These are phyloP conservation scores for Triticum turgidum DNA, from an alignment of 176 grass and related monocot species.

Conservation along the genomic window DNA sequence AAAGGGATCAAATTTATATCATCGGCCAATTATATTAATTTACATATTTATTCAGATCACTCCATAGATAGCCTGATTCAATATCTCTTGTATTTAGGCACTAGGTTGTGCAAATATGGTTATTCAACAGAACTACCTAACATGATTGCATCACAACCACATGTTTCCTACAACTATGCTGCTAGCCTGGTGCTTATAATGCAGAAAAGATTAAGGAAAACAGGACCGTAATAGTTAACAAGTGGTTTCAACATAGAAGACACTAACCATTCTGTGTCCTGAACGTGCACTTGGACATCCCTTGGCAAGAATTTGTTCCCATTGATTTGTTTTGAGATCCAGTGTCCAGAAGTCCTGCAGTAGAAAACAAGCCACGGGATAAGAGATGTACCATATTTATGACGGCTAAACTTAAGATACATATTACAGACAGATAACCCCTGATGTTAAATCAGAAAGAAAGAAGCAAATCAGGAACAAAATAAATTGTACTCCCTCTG, in stretches of 20 bases:
- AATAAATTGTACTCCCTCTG: neutral
- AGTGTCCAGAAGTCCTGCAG: slow-evolving; percentile 86
- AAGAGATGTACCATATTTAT: slow-evolving; percentile 16
- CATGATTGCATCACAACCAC: neutral
- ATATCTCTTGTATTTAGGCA: neutral
- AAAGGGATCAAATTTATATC: neutral
- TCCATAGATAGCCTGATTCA: neutral
- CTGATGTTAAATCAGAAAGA: slow-evolving; percentile 8
- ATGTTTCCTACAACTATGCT: neutral
- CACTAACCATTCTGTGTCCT: slow-evolving; percentile 86
- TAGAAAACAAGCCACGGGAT: slow-evolving; percentile 29
- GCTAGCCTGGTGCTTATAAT: slow-evolving; percentile 9
- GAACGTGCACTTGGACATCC: slow-evolving; percentile 97
- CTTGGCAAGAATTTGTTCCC: slow-evolving; percentile 91
- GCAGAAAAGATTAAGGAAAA: neutral
- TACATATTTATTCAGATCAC: neutral
- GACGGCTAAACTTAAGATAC: neutral
- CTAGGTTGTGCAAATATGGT: neutral
- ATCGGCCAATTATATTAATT: neutral
- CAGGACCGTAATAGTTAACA: neutral
- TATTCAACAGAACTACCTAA: neutral
- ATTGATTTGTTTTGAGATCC: slow-evolving; percentile 96
- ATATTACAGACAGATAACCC: neutral
- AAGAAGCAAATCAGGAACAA: neutral
- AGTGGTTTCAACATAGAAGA: slow-evolving; percentile 3